A percentile compares a stretch with the other conserved stretches of the same genome.
Evolutionary conservation across 352 stramenopile genomes (phyloP).

Genomic region (Globisporangium spinosum): DNA sequence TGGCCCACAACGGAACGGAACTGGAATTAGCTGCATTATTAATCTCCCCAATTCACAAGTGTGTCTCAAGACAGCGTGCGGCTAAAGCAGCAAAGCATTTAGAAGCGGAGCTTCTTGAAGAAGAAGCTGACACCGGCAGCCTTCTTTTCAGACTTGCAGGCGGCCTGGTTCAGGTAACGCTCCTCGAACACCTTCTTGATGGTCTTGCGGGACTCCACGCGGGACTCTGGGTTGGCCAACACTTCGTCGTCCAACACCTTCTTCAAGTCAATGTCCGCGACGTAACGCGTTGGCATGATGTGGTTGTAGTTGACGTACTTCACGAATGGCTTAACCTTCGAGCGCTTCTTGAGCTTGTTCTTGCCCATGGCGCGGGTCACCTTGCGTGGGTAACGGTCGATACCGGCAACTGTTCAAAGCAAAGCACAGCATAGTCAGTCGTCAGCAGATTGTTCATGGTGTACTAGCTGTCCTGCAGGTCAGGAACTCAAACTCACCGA

Average conservation of each 20-base stretch:
- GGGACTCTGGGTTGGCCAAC: conserved; percentile 74
- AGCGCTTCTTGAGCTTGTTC: conserved; percentile 97
- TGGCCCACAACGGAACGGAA: conserved; percentile 52
- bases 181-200: conserved; percentile 99
- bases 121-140: conserved; percentile 97
- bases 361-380: conserved; percentile 96
- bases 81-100: conserved; percentile 52
- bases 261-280: conserved; percentile 99
- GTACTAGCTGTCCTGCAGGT: background rate
- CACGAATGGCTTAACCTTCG: conserved; percentile 98
- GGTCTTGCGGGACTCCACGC: conserved; percentile 94
- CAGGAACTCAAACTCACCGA: conserved; percentile 52
- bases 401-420: conserved; percentile 82
- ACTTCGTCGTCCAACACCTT: conserved; percentile 94
- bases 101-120: conserved; percentile 99
- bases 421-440: background rate
- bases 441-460: background rate
- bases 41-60: conserved; percentile 41
- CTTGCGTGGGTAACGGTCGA: conserved; percentile 95
- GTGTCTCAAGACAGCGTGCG: conserved; percentile 36
- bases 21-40: conserved; percentile 64
- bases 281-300: conserved; percentile 99
- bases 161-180: conserved; percentile 94
- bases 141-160: conserved; percentile 98
- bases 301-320: conserved; percentile 99